Base-by-base conservation (phyloP, 148 eudicot genomes). In the Agrostemma githago region DNA sequence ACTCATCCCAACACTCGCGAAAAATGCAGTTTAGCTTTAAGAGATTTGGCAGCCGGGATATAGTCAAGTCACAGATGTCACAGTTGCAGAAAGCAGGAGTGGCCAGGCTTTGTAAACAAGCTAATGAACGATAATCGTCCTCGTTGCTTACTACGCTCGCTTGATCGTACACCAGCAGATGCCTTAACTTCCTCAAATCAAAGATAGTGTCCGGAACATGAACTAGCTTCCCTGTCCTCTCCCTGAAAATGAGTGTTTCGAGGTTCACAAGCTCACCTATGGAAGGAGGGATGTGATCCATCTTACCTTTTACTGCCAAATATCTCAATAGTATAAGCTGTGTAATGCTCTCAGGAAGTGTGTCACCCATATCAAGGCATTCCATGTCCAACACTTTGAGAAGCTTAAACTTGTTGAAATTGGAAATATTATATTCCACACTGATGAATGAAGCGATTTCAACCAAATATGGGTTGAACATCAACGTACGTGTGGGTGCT, bases 341-440 rank as follows among this genome's bases (percentile, higher is more conserved):
- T 3, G 72, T 46, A 17, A 68, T 68, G 46, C 58, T 68, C 38
- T 46, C 72, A 6, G 72, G 72, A 68, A 68, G 4, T 68, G 38
- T 20, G 54, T 44, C 17, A 10, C 37, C 54, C 56, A 68, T 19
- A 46, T 46, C n/a, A 14, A 44, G 11, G 58, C 58, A 20, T 68
- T 46, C 72, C 72, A 68, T 68, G 58, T 68, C 72, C 39, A 68
- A 11, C 58, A 68, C 39, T 68, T 11, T 68, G 58, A 68, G 72
- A 0, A 68, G 10, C 9, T 68, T 68, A 5, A 17, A 68, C 6
- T 68, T 68, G 14, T 68, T 58, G 8, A 68, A 68, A 19, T 68
- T 10, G 38, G 38, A 68, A 34, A 68, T 20, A 19, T 68, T 7
- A 20, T 44, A 20, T 3, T 4, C 39, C n/a, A 68, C 38, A 44